These are phyloP conservation scores for Lanmaoa rubissima DNA, from an alignment of 768 basidiomycete species.

Conservation along the genomic window DNA sequence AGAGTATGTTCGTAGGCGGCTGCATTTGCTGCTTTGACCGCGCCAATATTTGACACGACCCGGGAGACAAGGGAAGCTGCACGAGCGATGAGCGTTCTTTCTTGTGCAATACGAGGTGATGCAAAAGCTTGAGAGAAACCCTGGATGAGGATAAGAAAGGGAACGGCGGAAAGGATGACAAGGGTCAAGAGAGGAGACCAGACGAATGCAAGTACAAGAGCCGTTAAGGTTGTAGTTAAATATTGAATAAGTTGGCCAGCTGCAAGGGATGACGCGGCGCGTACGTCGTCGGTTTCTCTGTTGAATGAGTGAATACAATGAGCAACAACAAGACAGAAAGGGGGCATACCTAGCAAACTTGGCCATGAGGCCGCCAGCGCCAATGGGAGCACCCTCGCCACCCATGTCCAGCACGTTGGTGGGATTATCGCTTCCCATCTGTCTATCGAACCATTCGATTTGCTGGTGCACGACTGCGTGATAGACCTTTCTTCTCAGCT, in stretches of 20 bases:
- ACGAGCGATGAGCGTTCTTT: slow-evolving; percentile 64
- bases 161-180: slow-evolving; percentile 89
- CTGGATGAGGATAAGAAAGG: slow-evolving; percentile 76
- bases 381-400: slow-evolving; percentile 52
- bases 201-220: slow-evolving; percentile 77
- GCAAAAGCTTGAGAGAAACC: slow-evolving; percentile 68
- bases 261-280: slow-evolving; percentile 78
- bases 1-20: slow-evolving; percentile 51
- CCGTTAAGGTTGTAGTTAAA: slow-evolving; percentile 73
- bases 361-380: slow-evolving; percentile 91
- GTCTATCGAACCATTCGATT: slow-evolving; percentile 90
- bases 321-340: neutral
- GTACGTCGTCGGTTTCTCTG: slow-evolving; percentile 94
- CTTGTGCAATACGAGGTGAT: slow-evolving; percentile 61
- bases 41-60: slow-evolving; percentile 71
- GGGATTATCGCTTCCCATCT: slow-evolving; percentile 59
- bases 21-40: slow-evolving; percentile 93
- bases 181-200: slow-evolving; percentile 83
- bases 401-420: slow-evolving; percentile 33
- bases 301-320: slow-evolving; percentile 7
- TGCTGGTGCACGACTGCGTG: slow-evolving; percentile 61
- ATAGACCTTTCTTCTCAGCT: slow-evolving; percentile 69
- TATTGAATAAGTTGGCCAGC: slow-evolving; percentile 79
- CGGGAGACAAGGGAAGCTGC: slow-evolving; percentile 82
- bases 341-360: slow-evolving; percentile 73